Base-by-base conservation (phyloP, 73 alveolate species). In the Effrenium voratum region DNA sequence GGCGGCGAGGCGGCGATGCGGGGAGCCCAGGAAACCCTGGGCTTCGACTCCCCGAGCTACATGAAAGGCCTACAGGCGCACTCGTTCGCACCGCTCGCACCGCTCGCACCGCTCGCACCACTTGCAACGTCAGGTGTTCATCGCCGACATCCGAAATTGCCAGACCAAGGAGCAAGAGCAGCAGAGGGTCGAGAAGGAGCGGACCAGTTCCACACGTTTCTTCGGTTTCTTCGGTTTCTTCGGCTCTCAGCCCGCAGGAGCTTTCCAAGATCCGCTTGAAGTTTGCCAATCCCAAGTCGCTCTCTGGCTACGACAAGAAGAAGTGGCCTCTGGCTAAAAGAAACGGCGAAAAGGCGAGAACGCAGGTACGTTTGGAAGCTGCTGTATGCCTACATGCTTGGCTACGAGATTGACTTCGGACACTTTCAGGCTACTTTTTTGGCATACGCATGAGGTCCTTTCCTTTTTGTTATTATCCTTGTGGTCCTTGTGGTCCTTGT, bases 301-400 rank as follows among this genome's bases (percentile, higher is more conserved):
- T 99, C 98, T 98, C 99, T 28, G 99, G 99, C 84, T 99, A 99
- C 97, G 99, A 99, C 99, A 99, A 99, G 99, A 99, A 99, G 99
- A 99, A 99, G 97, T 68, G 97, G 73, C 68, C 92, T n/a, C 19
- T 72, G 40, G 6, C 30, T 3, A 70, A 32, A 72, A 6, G 83
- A 5, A 10, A 40, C 83, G 19, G 52, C 68, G 47, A 40, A 59
- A n/a, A 36, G 0, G 41, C 44, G 30, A 34, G 24, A 16, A 6
- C 47, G n/a, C 3, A 90, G 97, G 99, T 99, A 99, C 86, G 99
- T 99, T 13, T 99, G 99, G 99, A 99, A 99, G 99, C 99, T 99
- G 84, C 99, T 99, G 45, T 99, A 99, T 96, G 99, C 99, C 59
- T 99, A 99, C 99, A 99, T 99, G 83, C 98, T 99, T 41, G 99